Conservation (phyloP, 2,329 filamentous ascomycete species). For the Sordariomycetes sp. region DNA sequence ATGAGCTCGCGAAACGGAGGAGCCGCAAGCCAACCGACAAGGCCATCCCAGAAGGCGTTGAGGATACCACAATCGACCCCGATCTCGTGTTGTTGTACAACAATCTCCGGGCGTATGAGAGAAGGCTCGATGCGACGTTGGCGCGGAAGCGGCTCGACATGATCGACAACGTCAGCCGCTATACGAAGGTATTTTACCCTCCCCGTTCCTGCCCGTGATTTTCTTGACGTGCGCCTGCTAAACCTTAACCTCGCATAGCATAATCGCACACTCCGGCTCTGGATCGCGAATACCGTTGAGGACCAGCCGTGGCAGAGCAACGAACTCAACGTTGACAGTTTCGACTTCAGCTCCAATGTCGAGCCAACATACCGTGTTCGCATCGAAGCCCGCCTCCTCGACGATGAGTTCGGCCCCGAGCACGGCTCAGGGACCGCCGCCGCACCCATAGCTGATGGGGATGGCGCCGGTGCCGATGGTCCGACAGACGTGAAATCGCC, state of each 20-base stretch:
- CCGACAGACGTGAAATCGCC: slow-evolving; percentile 25
- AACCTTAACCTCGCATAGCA: neutral
- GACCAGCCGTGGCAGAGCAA: slow-evolving; percentile 83
- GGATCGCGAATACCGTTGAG: slow-evolving; percentile 90
- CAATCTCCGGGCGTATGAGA: slow-evolving; percentile 76
- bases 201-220: neutral
- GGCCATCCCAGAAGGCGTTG: slow-evolving; percentile 83
- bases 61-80: slow-evolving; percentile 64
- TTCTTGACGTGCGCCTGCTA: neutral
- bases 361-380: slow-evolving; percentile 82
- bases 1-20: slow-evolving; percentile 64
- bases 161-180: slow-evolving; percentile 66
- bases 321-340: slow-evolving; percentile 58
- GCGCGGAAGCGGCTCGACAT: slow-evolving; percentile 90
- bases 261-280: slow-evolving; percentile 64
- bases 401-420: slow-evolving; percentile 36
- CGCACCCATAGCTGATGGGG: slow-evolving; percentile 12
- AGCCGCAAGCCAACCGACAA: slow-evolving; percentile 90
- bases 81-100: slow-evolving; percentile 76
- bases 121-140: slow-evolving; percentile 81
- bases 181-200: slow-evolving; percentile 46
- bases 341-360: slow-evolving; percentile 69
- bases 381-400: slow-evolving; percentile 78
- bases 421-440: slow-evolving; percentile 39
- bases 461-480: slow-evolving; percentile 9